A percentile compares a stretch with the other conserved stretches of the same genome.
Conservation (phyloP, 139 green algal genomes). For the Gonium pectorale region DNA sequence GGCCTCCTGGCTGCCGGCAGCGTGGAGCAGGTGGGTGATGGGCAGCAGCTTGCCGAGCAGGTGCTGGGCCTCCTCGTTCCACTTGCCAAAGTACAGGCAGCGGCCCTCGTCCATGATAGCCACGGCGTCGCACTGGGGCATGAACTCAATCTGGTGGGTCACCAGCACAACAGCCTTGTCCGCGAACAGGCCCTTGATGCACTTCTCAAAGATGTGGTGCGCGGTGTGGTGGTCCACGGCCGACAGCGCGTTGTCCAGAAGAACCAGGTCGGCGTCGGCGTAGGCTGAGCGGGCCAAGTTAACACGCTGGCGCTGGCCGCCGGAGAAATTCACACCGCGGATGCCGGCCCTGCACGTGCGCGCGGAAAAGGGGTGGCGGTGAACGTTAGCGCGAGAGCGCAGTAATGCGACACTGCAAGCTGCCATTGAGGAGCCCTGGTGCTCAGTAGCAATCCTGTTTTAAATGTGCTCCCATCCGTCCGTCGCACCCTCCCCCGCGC, state of each 20-base stretch:
- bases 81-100: conserved; percentile 64
- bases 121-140: conserved; percentile 67
- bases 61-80: conserved; percentile 49
- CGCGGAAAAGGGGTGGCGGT: neutral
- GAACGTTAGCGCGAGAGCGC: too few species aligned
- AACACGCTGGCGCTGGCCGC: conserved; percentile 67
- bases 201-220: conserved; percentile 65
- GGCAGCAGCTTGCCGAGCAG: conserved; percentile 64
- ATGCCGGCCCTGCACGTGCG: conserved; percentile 53
- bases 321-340: conserved; percentile 69
- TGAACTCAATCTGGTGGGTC: conserved; percentile 70
- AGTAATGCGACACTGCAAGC: too few species aligned
- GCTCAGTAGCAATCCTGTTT: neutral
- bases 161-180: conserved; percentile 57
- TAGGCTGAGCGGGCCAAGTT: conserved; percentile 64
- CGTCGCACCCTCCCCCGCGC: neutral
- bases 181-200: conserved; percentile 56
- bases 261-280: conserved; percentile 60
- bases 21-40: conserved; percentile 64
- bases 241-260: conserved; percentile 72
- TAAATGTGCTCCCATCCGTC: neutral
- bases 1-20: conserved; percentile 60
- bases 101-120: conserved; percentile 68
- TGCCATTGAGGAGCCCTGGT: neutral
- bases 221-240: conserved; percentile 70